These are phyloP conservation scores for Penicillium sp. DNA, from an alignment of 2,329 filamentous ascomycete species.

Conservation along the genomic window DNA sequence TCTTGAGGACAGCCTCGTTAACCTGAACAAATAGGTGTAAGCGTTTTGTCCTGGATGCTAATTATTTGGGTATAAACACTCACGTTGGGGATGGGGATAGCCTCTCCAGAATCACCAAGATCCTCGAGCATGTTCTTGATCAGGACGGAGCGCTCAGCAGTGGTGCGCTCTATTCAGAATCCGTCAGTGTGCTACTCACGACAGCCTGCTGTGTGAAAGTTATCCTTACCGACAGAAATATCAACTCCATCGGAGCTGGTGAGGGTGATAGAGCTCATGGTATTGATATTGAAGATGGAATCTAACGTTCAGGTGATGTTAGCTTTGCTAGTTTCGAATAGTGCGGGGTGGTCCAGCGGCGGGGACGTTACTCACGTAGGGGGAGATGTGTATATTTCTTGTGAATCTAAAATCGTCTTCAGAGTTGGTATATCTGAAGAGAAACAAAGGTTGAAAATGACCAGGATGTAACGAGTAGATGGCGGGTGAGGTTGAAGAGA, in stretches of 20 bases:
- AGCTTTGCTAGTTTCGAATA: neutral
- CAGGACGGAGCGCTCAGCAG: conserved; percentile 87
- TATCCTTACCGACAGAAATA: conserved; percentile 50
- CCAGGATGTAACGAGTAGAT: neutral
- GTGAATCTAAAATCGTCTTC: neutral
- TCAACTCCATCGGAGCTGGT: conserved; percentile 51
- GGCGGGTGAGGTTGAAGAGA: neutral
- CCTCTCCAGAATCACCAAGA: conserved; percentile 62
- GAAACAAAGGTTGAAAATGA: neutral
- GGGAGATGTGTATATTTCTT: neutral
- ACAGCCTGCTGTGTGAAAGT: neutral
- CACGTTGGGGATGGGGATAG: conserved; percentile 69
- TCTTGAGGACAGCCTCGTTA: conserved; percentile 87
- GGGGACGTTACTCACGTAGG: neutral
- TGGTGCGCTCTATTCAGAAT: conserved; percentile 65
- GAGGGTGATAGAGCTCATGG: conserved; percentile 41
- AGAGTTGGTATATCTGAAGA: neutral
- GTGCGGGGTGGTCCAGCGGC: neutral
- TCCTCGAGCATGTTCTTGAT: conserved; percentile 99
- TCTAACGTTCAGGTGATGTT: neutral
- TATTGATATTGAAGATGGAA: neutral
- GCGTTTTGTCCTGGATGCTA: neutral
- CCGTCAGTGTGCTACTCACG: conserved; percentile 17
- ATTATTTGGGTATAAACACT: conserved; percentile 7
- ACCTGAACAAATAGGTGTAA: conserved; percentile 52